phyloP scores from a whole-genome alignment of 2,329 filamentous ascomycete species.

The Zalaria sp. region DNA sequence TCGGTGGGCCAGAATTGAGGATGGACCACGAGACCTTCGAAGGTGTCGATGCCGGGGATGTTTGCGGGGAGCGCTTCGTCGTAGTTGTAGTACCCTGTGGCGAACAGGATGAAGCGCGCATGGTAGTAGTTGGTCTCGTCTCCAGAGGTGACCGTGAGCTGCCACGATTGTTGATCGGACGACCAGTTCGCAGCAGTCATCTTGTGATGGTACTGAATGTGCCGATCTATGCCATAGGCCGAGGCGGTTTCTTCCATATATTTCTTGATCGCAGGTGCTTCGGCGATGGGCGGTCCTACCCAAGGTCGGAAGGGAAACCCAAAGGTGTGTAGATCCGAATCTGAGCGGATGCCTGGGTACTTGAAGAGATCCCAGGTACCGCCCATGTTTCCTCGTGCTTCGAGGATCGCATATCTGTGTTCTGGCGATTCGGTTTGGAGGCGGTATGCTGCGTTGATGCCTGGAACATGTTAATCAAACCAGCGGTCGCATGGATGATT shows the following conservation, averaged over 20 bases:
- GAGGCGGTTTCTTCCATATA: conserved; percentile 29
- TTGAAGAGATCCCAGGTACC: conserved; percentile 70
- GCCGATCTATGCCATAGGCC: conserved; percentile 30
- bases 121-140: conserved; percentile 17
- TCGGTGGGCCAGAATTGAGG: conserved; percentile 66
- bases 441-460: conserved; percentile 61
- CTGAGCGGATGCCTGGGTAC: conserved; percentile 48
- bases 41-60: conserved; percentile 55
- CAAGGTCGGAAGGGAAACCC: conserved; percentile 58
- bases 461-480: neutral
- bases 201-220: conserved; percentile 29
- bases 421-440: conserved; percentile 32
- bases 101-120: conserved; percentile 39
- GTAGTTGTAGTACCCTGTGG: conserved; percentile 63
- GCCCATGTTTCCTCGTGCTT: conserved; percentile 50
- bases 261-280: conserved; percentile 27
- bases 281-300: conserved; percentile 35
- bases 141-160: conserved; percentile 22
- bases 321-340: conserved; percentile 36
- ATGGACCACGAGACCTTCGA: conserved; percentile 49
- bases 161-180: conserved; percentile 35
- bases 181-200: conserved; percentile 28
- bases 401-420: conserved; percentile 51
- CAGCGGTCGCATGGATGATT: neutral
- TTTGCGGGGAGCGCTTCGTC: conserved; percentile 42